Conservation (phyloP, 805 yeast genomes). For the Yamadazyma insecticola region DNA sequence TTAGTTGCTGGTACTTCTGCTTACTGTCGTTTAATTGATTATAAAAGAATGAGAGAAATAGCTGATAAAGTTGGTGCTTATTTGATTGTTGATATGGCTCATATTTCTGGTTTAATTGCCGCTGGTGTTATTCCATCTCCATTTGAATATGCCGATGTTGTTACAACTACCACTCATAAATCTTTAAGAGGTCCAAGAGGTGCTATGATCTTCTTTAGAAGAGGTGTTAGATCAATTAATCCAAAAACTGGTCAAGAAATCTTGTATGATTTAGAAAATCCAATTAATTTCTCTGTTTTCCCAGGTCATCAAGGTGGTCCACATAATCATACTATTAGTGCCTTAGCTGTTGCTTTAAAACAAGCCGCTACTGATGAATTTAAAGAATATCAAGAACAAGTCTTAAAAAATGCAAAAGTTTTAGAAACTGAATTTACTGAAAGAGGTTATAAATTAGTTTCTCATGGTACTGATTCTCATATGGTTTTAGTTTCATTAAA, state of each 20-base stretch:
- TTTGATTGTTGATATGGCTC: conserved; percentile 97
- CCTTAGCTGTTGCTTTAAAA: conserved; percentile 92
- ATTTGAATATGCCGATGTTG: conserved; percentile 94
- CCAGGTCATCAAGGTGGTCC: conserved; percentile 99
- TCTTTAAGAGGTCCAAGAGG: conserved; percentile 99
- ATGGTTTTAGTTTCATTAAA: conserved; percentile 88
- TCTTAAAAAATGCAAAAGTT: conserved; percentile 80
- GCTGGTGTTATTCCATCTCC: conserved; percentile 96
- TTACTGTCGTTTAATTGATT: conserved; percentile 93
- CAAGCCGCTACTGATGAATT: conserved; percentile 91
- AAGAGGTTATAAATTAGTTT: conserved; percentile 76
- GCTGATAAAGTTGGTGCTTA: conserved; percentile 98
- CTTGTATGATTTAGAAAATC: conserved; percentile 85
- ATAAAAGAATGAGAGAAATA: conserved; percentile 91
- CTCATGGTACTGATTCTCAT: conserved; percentile 96
- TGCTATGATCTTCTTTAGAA: conserved; percentile 98
- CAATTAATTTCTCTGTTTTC: conserved; percentile 97
- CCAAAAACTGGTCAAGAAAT: conserved; percentile 89
- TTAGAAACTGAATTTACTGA: conserved; percentile 71
- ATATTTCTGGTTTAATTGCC: conserved; percentile 91
- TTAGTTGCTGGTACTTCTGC: conserved; percentile 98
- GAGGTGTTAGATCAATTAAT: conserved; percentile 84
- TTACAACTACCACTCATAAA: conserved; percentile 98
- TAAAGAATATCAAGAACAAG: conserved; percentile 84
- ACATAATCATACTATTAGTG: conserved; percentile 98